Evolutionary conservation across 352 stramenopile genomes (phyloP), one percentile per base, ranked within the genome.

Genomic region (Thalassiosira ordinaria): DNA sequence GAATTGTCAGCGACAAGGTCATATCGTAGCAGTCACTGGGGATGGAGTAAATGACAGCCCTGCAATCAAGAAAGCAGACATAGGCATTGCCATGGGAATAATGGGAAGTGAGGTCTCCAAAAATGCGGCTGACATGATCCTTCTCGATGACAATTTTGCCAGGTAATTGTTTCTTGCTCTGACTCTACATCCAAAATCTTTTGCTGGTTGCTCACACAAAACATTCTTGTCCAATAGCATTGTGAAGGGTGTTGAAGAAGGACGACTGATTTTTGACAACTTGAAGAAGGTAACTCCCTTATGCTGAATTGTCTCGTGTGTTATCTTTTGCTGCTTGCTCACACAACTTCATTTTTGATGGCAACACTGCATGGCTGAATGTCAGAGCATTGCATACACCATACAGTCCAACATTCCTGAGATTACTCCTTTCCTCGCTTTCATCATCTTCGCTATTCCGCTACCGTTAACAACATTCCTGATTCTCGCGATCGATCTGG

Each of bases 31-130:
- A 44, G 96, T 98, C 0, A 99, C 97, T 2, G 97, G 97, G 24
- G 97, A 99, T 79, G 97, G 97, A 49, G 98, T 96, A 0, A 99
- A 99, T 86, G 97, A 99, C 79, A 97, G 95, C 6, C 97, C 97
- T 11, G 97, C 97, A 18, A 89, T 99, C 2, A 98, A 98, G 84
- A 95, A 96, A 49, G 97, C 96, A n/a, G 96, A 99, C 86, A 97
- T 99, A 6, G 97, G 97, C 51, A 95, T 99, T 37, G 95, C 96
- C 4, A 99, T 99, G 96, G 96, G 96, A 53, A 92, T 98, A 46
- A 95, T 90, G 37, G 95, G 96, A 66, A 98, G 94, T 22, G 92
- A 95, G 76, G 96, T 98, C 18, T 95, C 96, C 0, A 98, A 98
- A 85, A 95, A 98, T 70, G 96, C 96, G 7, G 95, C 93, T 33